Evolutionary conservation across 1,284 basidiomycete genomes (phyloP).

Genomic region (Bothia castanella): DNA sequence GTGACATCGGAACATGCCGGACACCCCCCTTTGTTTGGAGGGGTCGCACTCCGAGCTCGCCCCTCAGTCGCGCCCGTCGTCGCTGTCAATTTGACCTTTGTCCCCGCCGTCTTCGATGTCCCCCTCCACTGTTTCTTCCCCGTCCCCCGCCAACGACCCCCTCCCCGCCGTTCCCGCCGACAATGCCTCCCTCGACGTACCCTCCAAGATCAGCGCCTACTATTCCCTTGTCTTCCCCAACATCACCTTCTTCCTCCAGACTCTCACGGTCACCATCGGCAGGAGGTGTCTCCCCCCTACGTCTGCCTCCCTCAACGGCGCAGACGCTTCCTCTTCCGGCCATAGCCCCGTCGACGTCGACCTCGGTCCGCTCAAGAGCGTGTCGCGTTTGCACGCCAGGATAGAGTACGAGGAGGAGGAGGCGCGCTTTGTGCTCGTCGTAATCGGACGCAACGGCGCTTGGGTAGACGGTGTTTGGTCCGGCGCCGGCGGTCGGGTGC

Average conservation of each 20-base stretch:
- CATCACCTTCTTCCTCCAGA: constrained; percentile 87
- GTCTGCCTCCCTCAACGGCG: constrained; percentile 54
- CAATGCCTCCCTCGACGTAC: constrained; percentile 21
- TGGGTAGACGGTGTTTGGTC: constrained; percentile 98
- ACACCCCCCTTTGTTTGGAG: constrained; percentile 7
- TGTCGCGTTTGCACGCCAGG: constrained; percentile 92
- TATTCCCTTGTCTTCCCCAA: constrained; percentile 91
- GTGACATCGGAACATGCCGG: constrained; percentile 19
- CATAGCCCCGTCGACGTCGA: constrained; percentile 81
- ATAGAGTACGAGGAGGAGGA: constrained; percentile 89
- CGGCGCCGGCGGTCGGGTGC: constrained; percentile 80
- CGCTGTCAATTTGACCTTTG: constrained; percentile 4
- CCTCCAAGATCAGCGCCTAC: constrained; percentile 83
- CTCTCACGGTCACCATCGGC: constrained; percentile 76
- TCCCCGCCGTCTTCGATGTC: constrained; percentile 26
- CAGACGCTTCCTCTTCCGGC: constrained; percentile 25
- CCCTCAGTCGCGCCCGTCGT: constrained; percentile 6
- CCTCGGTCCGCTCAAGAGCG: constrained; percentile 93
- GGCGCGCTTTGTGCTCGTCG: constrained; percentile 86
- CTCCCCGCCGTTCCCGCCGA: constrained; percentile 31
- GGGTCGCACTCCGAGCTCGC: constrained; percentile 4
- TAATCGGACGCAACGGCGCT: constrained; percentile 93
- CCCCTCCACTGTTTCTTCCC: constrained; percentile 7
- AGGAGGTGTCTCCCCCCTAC: constrained; percentile 60
- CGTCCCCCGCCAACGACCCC: constrained; percentile 2